A percentile compares a stretch with the other conserved stretches of the same genome.
Evolutionary conservation across 345 rosid genomes (phyloP).

Genomic region (Clausena lansium): DNA sequence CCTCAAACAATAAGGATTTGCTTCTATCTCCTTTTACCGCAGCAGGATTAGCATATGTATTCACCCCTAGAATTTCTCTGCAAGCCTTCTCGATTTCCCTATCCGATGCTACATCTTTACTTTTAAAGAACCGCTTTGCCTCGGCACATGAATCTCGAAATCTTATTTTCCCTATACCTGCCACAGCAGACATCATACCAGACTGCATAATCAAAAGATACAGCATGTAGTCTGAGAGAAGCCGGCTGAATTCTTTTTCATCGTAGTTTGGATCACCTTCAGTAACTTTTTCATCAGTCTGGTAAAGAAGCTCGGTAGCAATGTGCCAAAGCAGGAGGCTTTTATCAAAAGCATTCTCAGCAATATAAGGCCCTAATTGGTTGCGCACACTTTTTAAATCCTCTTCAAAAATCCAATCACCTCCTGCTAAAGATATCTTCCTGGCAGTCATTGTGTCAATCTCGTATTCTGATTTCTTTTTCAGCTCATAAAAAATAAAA

Average conservation of each 20-base stretch:
- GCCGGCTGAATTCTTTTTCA: conserved; percentile 35
- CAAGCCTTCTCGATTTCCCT: not conserved
- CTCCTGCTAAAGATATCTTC: conserved; percentile 47
- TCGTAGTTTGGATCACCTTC: not conserved
- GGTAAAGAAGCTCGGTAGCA: conserved; percentile 56
- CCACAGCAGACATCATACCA: conserved; percentile 48
- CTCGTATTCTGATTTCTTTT: not conserved
- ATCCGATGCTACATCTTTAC: conserved; percentile 10
- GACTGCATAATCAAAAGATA: conserved; percentile 56
- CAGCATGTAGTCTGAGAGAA: conserved; percentile 60
- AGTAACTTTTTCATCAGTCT: not conserved
- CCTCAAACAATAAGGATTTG: too few relatives aligned
- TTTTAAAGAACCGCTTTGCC: conserved; percentile 34
- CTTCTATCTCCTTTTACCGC: too few relatives aligned
- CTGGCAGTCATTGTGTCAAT: not conserved
- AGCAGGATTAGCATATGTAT: too few relatives aligned
- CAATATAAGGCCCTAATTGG: conserved; percentile 36
- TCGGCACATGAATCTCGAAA: conserved; percentile 49
- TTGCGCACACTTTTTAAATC: not conserved
- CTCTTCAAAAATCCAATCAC: conserved; percentile 50
- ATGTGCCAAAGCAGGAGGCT: conserved; percentile 57
- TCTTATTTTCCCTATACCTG: conserved; percentile 53
- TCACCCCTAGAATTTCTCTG: too few relatives aligned
- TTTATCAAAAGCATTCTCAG: conserved; percentile 40
- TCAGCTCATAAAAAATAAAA: not conserved